Evolutionary conservation across 371 early-diverging fungal genomes (phyloP).

Genomic region (Synchytrium microbalum): DNA sequence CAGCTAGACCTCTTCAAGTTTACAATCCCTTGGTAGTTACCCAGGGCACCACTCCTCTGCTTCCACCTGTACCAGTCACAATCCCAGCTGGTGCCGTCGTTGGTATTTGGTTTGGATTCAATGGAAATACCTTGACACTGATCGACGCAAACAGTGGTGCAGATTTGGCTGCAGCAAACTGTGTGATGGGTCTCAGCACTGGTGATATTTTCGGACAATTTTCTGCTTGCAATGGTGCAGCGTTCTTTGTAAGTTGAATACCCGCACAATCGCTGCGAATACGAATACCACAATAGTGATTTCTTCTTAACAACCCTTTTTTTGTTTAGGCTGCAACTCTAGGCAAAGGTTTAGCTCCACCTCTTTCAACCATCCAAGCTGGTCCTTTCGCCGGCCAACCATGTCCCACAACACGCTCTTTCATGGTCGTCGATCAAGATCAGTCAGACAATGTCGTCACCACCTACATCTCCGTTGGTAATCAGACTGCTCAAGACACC

Average conservation of each 20-base stretch:
- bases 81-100: slow-evolving; percentile 25
- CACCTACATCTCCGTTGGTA: not conserved
- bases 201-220: slow-evolving; percentile 27
- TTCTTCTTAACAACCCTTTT: not conserved
- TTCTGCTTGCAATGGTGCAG: slow-evolving; percentile 27
- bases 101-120: slow-evolving; percentile 33
- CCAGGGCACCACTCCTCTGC: slow-evolving; percentile 18
- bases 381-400: slow-evolving; percentile 12
- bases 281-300: not conserved
- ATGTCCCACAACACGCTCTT: slow-evolving; percentile 27
- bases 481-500: slow-evolving; percentile 5
- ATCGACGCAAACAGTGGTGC: slow-evolving; percentile 15
- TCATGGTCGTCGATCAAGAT: slow-evolving; percentile 29
- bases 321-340: slow-evolving; percentile 19
- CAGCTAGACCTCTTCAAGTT: slow-evolving; percentile 13
- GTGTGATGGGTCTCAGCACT: slow-evolving; percentile 20
- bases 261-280: too few relatives aligned
- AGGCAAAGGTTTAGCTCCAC: slow-evolving; percentile 22
- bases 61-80: slow-evolving; percentile 21
- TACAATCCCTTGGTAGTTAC: slow-evolving; percentile 28
- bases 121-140: slow-evolving; percentile 19
- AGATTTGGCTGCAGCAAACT: slow-evolving; percentile 15
- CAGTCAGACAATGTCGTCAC: slow-evolving; percentile 24
- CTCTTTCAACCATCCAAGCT: slow-evolving; percentile 18
- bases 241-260: slow-evolving; percentile 18